Evolutionary conservation across 805 yeast genomes (phyloP), one percentile per base, ranked within the genome.

Genomic region (Monosporozyma siamensis): DNA sequence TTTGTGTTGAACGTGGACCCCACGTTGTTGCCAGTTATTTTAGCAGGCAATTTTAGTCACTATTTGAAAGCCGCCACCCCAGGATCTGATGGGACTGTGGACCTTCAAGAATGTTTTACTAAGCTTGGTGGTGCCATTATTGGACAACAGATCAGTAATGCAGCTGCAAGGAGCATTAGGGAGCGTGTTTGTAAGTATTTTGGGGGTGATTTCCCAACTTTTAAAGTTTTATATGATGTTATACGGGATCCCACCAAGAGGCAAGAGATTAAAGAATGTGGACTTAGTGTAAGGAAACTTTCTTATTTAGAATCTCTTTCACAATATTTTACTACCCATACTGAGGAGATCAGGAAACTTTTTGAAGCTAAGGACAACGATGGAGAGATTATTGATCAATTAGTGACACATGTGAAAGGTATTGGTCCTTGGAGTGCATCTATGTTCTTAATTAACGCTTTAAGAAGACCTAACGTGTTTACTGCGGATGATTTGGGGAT

Each of bases 351-450:
- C 1, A 52, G 56, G 1, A 62, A 61, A 1, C 63, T 72, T 40
- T 72, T 79, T 46, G 34, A 45, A 2, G 44, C 48, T 4, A 44
- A 42, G 0, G 63, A 63, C 26, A 47, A 66, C 3, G 68, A 73
- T 38, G 73, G 72, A 2, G 76, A 66, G 18, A 62, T 82, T 12
- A 54, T 71, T 1, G 68, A 68, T 15, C 72, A 71, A 44, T 59
- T 81, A 41, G 71, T 73, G 0, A 57, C 58, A 21, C 52, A 55
- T 41, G 65, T 82, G 47, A 82, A 82, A 53, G 94, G 94, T 0
- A 72, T 84, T 14, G 94, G 92, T 0, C 71, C 71, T 1, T 89
- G 97, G 97, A 77, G 88, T 4, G 89, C 92, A 0, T 82, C 82
- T 42, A 89, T 89, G 95, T 89, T 87, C 60, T 62, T 84, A 14